Percentiles rank a stretch among this genome's conserved stretches.
Conservation (phyloP, 345 rosid species). For the Melastoma malabathricum region DNA sequence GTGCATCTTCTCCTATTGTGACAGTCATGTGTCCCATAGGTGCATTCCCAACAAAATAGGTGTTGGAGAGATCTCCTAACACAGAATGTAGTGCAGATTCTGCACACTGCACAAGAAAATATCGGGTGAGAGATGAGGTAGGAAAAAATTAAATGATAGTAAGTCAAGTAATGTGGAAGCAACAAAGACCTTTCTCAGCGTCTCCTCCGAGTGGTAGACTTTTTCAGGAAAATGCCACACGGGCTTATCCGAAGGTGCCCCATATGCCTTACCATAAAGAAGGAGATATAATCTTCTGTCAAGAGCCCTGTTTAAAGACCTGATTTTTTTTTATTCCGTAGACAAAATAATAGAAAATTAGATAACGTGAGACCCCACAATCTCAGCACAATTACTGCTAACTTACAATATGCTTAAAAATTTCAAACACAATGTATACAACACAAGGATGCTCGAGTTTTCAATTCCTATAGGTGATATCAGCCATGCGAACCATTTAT, state of each 20-base stretch:
- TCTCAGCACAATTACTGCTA: no score
- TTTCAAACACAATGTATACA: no score
- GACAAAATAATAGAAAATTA: background rate
- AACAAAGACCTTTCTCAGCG: conserved; percentile 57
- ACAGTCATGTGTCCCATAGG: conserved; percentile 85
- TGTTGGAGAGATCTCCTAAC: conserved; percentile 65
- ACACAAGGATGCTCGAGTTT: no score
- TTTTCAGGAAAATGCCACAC: conserved; percentile 97
- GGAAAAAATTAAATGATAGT: background rate
- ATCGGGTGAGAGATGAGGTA: conserved; percentile 3
- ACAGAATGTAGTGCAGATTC: conserved; percentile 75
- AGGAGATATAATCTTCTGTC: conserved; percentile 83
- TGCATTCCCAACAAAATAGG: conserved; percentile 93
- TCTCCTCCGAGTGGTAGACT: conserved; percentile 74
- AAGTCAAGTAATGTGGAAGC: conserved; percentile 1
- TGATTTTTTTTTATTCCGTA: conserved; percentile 6
- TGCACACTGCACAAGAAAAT: conserved; percentile 50
- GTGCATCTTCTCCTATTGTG: conserved; percentile 25
- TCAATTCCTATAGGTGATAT: no score
- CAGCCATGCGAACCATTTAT: no score
- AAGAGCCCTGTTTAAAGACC: conserved; percentile 75
- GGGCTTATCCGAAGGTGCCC: conserved; percentile 46
- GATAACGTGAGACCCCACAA: background rate
- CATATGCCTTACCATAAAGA: conserved; percentile 42
- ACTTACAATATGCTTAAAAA: no score